Evolutionary conservation across 495 filamentous ascomycete genomes (phyloP), one percentile per base, ranked within the genome.

Genomic region (Filosporella fistucella): DNA sequence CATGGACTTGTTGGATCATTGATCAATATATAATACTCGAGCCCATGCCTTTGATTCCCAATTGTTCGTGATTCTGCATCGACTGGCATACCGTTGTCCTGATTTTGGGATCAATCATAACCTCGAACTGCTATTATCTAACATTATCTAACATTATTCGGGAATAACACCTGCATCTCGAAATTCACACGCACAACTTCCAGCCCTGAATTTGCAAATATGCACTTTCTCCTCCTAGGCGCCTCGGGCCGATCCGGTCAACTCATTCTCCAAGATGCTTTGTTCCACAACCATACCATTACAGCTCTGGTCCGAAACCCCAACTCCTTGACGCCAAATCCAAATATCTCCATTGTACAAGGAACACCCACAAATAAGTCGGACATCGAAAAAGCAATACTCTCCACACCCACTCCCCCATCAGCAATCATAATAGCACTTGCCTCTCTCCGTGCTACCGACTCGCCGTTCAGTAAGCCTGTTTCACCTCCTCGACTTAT

Each of bases 211-310:
- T 5, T 35, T 17, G 4, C n/a, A 13, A 39, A 47, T 10, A 47
- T 47, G 45, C 45, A 47, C 4, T n/a, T 47, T 24, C 35, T 47
- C 34, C 17, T 40, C 35, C 20, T 47, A 14, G 45, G 45, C 23
- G 45, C n/a, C 23, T 39, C 34, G 4, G 45, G 45, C 7, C 20
- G 45, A 47, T 39, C 45, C 4, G 45, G 45, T 1, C 24, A 34
- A 1, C 42, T 32, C 17, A 45, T 45, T 21, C n/a, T 47, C 21
- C 11, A 37, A 11, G 6, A 16, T 9, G 24, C 35, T 16, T 24
- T 39, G 7, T 29, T 16, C 1, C 22, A 14, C 9, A n/a, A n/a
- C 34, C 45, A 38, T 35, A 40, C 34, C 14, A 11, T 39, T 3
- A 47, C 45, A 28, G 45, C 33, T 18, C 45, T 47, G 10, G 34